phyloP scores from a whole-genome alignment of 441 rosid genomes.

The Gossypium gossypioides region DNA sequence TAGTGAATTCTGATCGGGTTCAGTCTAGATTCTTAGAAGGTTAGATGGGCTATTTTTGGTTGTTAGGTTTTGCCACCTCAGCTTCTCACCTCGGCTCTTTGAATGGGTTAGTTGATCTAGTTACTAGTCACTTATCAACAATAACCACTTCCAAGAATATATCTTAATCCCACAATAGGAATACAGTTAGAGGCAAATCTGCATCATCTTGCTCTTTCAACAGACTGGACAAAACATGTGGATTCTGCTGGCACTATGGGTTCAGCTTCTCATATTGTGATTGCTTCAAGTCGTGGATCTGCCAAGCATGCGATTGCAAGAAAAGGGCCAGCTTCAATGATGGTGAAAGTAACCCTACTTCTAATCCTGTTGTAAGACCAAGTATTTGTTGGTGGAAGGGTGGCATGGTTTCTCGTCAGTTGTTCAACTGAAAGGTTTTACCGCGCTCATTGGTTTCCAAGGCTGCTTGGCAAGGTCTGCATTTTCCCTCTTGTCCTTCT shows the following conservation, averaged over 20 bases:
- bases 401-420: conserved; percentile 59
- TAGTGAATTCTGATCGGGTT: background rate
- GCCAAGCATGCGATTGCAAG: conserved; percentile 55
- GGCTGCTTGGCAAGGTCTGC: conserved; percentile 85
- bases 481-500: conserved; percentile 12
- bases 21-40: background rate
- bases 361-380: conserved; percentile 52
- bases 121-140: background rate
- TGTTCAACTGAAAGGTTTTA: conserved; percentile 79
- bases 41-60: background rate
- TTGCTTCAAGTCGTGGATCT: conserved; percentile 44
- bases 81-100: background rate
- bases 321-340: conserved; percentile 45
- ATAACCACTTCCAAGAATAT: background rate
- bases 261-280: conserved; percentile 64
- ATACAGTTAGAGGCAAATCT: conserved; percentile 74
- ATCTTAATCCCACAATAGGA: conserved; percentile 18
- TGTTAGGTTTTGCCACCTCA: background rate
- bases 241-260: conserved; percentile 58
- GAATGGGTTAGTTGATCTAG: background rate
- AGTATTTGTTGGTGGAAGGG: conserved; percentile 91
- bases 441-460: conserved; percentile 56
- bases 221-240: conserved; percentile 70
- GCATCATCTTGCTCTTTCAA: conserved; percentile 58
- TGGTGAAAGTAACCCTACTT: conserved; percentile 43